Evolutionary conservation across 2,329 filamentous ascomycete species (phyloP), one percentile per base, ranked within the genome.

Genomic region (Alternaria atra): DNA sequence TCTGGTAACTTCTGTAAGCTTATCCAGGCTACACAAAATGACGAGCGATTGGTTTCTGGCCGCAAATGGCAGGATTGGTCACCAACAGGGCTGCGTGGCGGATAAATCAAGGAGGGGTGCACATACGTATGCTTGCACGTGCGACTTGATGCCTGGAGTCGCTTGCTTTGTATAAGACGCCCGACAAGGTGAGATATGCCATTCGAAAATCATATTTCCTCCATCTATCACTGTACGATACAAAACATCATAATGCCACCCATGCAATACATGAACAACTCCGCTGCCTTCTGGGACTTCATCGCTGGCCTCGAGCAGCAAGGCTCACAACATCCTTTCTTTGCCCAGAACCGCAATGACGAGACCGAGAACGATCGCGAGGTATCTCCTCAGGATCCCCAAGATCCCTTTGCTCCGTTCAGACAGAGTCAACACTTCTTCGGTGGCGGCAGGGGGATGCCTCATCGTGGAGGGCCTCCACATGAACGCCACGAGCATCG

Each of bases 231-330:
- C 17, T 43, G 39, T 53, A 66, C 50, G 4, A 52, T 7, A 44
- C 30, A 48, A 29, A 42, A 34, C 23, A 65, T 57, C 39, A 66
- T 63, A 58, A 87, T 87, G 84, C 81, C 85, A 71, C 83, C 83
- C 55, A 77, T 86, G 61, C 80, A 81, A 59, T 83, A 85, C 71
- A 81, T 85, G 77, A 85, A 86, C 60, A 79, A 82, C 56, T 80
- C 80, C 5, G 80, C 82, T 68, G 83, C 84, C 52, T 85, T 87
- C 72, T 87, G 85, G 85, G 84, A 87, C 72, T 85, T 84, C 61
- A 67, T 87, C 54, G 80, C 83, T 53, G 79, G 76, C 62, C 77
- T 87, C 12, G 84, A 87, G 65, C 77, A 82, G 55, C 76, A 80
- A 73, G 80, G 78, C 55, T 61, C 69, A 34, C 73, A 79, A 25